Evolutionary conservation across 1,284 basidiomycete species (phyloP).

Genomic region (Volvariella surrecta): DNA sequence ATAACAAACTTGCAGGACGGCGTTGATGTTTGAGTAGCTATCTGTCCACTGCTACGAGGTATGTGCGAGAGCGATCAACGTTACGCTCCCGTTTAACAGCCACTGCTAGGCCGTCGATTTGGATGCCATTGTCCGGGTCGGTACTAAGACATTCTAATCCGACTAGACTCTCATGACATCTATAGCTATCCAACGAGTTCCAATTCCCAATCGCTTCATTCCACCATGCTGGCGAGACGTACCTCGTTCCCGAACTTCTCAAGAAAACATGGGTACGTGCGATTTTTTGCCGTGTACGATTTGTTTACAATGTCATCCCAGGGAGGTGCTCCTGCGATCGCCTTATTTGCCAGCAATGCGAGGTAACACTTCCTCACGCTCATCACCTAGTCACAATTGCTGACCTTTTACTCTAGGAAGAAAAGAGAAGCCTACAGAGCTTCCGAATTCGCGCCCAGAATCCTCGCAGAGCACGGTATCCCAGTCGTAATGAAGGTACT

Average conservation of each 20-base stretch:
- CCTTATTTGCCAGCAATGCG: slow-evolving; percentile 45
- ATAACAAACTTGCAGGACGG: not conserved
- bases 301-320: slow-evolving; percentile 1
- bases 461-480: slow-evolving; percentile 54
- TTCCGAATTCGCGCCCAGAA: slow-evolving; percentile 60
- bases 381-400: slow-evolving; percentile 2
- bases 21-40: slow-evolving; percentile 14
- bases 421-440: slow-evolving; percentile 69
- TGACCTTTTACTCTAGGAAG: too few species aligned
- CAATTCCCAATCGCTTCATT: slow-evolving; percentile 52
- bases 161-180: slow-evolving; percentile 1
- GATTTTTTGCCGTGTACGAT: not conserved
- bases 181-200: slow-evolving; percentile 59
- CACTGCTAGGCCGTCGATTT: slow-evolving; percentile 49
- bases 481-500: slow-evolving; percentile 52
- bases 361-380: slow-evolving; percentile 9
- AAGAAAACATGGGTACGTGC: slow-evolving; percentile 41
- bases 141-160: slow-evolving; percentile 11
- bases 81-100: not conserved
- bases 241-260: slow-evolving; percentile 51
- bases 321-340: slow-evolving; percentile 41
- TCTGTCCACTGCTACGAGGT: slow-evolving; percentile 28
- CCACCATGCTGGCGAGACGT: slow-evolving; percentile 60
- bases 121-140: slow-evolving; percentile 45
- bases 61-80: not conserved